Evolutionary conservation across 371 early-diverging fungal species (phyloP).

Genomic region (Thermomucor indicae-seudaticae): DNA sequence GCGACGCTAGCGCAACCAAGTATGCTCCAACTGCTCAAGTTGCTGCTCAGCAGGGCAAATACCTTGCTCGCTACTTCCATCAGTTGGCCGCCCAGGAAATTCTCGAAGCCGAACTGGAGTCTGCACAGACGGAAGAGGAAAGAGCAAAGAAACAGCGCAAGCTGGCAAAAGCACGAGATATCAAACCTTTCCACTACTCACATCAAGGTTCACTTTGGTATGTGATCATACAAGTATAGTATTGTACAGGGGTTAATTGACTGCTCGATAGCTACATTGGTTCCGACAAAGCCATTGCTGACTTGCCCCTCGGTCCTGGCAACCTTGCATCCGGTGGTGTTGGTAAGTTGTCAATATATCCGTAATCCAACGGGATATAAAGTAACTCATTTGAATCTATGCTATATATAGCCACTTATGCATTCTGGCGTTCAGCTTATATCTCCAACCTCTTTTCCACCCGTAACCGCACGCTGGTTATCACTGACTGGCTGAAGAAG

Average conservation of each 20-base stretch:
- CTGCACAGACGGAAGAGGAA: slow-evolving; percentile 26
- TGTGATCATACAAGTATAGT: slow-evolving; percentile 2
- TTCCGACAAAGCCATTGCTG: slow-evolving; percentile 86
- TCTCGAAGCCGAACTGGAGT: slow-evolving; percentile 28
- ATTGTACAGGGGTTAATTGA: background rate
- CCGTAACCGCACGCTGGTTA: slow-evolving; percentile 77
- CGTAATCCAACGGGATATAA: background rate
- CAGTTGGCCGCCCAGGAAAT: slow-evolving; percentile 46
- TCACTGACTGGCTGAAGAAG: slow-evolving; percentile 88
- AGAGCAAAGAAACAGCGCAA: slow-evolving; percentile 33
- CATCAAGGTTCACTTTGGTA: slow-evolving; percentile 85
- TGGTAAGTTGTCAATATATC: slow-evolving; percentile 18
- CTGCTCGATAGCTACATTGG: slow-evolving; percentile 68
- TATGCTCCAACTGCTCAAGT: slow-evolving; percentile 93
- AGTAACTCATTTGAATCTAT: background rate
- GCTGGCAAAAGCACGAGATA: slow-evolving; percentile 31
- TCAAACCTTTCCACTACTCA: slow-evolving; percentile 76
- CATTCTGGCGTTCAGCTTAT: slow-evolving; percentile 77
- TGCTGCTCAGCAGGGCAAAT: slow-evolving; percentile 86
- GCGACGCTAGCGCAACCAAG: slow-evolving; percentile 85
- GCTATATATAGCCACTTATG: slow-evolving; percentile 52
- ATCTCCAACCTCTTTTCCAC: slow-evolving; percentile 74
- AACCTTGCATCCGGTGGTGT: slow-evolving; percentile 70
- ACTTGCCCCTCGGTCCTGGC: slow-evolving; percentile 73
- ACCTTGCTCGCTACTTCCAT: slow-evolving; percentile 73